phyloP scores from a whole-genome alignment of 768 basidiomycete genomes.

The Mycena crocata region DNA sequence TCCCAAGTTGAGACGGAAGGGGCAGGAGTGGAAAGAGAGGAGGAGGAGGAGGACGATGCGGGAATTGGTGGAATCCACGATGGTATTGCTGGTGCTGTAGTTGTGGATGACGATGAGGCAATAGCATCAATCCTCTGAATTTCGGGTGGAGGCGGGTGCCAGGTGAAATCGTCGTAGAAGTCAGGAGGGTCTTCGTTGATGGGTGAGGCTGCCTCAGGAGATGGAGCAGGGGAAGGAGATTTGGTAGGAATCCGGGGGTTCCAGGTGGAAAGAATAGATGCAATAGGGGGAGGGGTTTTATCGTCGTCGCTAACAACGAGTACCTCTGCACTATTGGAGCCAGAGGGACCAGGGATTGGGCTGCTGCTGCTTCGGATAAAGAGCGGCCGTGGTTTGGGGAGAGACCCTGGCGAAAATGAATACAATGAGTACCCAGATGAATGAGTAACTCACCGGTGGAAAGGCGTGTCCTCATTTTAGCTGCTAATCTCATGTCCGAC shows the following conservation, averaged over 20 bases:
- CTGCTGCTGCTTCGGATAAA: conserved; percentile 7
- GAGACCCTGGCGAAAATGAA: background rate
- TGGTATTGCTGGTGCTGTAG: background rate
- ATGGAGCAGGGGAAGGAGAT: background rate
- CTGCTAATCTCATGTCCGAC: conserved; percentile 11
- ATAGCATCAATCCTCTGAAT: background rate
- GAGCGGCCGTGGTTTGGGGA: background rate
- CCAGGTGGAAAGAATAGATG: background rate
- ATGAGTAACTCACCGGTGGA: background rate
- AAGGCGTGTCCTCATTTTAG: conserved; percentile 2
- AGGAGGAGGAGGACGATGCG: background rate
- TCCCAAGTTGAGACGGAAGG: background rate
- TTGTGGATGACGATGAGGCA: background rate
- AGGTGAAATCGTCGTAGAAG: background rate
- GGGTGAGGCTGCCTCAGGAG: background rate
- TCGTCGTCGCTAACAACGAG: conserved; percentile 4
- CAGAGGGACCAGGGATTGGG: background rate
- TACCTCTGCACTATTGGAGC: background rate
- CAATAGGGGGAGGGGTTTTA: background rate
- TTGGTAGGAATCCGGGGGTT: background rate
- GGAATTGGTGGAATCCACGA: background rate
- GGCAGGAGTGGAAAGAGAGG: background rate
- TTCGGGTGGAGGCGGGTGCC: background rate
- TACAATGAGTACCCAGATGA: rapidly evolving
- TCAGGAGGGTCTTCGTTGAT: background rate